Evolutionary conservation across 306 rosid genomes (phyloP).

Genomic region (Cicer pinnatifidum): DNA sequence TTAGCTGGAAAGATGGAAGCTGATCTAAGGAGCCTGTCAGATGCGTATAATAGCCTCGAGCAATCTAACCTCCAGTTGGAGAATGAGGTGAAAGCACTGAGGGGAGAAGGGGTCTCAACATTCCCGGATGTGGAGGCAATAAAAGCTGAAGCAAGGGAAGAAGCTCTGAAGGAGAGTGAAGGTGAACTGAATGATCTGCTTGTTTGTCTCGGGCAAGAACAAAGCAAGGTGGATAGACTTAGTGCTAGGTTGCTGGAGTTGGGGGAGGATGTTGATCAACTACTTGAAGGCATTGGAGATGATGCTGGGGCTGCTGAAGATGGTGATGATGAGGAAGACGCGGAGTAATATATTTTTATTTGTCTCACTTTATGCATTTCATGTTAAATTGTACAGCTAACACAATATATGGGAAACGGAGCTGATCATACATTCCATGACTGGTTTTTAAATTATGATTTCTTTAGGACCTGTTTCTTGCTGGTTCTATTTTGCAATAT

Average conservation of each 20-base stretch:
- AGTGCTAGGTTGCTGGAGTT: constrained; percentile 80
- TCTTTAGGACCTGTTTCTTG: constrained; percentile 30
- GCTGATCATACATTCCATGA: constrained; percentile 37
- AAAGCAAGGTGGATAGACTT: constrained; percentile 81
- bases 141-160: constrained; percentile 94
- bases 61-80: constrained; percentile 77
- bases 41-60: constrained; percentile 96
- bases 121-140: constrained; percentile 73
- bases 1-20: constrained; percentile 88
- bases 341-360: constrained; percentile 16
- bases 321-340: constrained; percentile 57
- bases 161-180: constrained; percentile 92
- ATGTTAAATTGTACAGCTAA: constrained; percentile 54
- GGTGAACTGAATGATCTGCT: constrained; percentile 88
- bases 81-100: constrained; percentile 67
- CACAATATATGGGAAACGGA: constrained; percentile 36
- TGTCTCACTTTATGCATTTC: constrained; percentile 38
- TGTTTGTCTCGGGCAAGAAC: constrained; percentile 98
- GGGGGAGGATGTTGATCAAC: constrained; percentile 82
- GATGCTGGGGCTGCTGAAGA: constrained; percentile 65
- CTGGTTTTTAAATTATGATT: constrained; percentile 45
- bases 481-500: constrained; percentile 28
- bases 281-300: constrained; percentile 90
- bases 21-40: constrained; percentile 86
- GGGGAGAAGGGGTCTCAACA: constrained; percentile 53